phyloP scores from a whole-genome alignment of 768 basidiomycete genomes.

The Fistulinella prunicolor region DNA sequence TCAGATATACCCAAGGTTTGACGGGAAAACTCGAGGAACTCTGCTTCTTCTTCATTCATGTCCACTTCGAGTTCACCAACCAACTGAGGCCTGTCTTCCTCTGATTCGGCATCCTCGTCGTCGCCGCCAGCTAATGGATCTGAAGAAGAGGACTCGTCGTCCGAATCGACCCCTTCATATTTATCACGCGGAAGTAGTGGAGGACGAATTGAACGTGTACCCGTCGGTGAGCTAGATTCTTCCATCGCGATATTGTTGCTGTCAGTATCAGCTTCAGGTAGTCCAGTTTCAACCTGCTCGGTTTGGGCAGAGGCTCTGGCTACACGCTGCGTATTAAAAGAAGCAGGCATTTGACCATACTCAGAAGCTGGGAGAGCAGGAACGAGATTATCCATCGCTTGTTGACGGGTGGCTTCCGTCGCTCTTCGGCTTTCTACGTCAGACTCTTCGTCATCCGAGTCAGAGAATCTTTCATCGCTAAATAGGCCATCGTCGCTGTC shows the following conservation, averaged over 20 bases:
- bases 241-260: slow-evolving; percentile 3
- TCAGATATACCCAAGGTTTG: slow-evolving; percentile 87
- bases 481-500: slow-evolving; percentile 33
- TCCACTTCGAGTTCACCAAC: slow-evolving; percentile 84
- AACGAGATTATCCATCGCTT: slow-evolving; percentile 78
- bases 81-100: slow-evolving; percentile 80
- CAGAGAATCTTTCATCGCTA: slow-evolving; percentile 42
- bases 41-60: slow-evolving; percentile 91
- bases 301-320: slow-evolving; percentile 44
- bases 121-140: slow-evolving; percentile 38
- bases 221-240: slow-evolving; percentile 17
- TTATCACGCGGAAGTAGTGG: slow-evolving; percentile 79
- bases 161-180: slow-evolving; percentile 92
- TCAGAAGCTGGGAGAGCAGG: slow-evolving; percentile 75
- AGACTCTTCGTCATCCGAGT: slow-evolving; percentile 44
- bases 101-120: slow-evolving; percentile 56
- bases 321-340: slow-evolving; percentile 71
- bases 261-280: slow-evolving; percentile 4
- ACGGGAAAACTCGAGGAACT: slow-evolving; percentile 92
- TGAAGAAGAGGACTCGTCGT: slow-evolving; percentile 79
- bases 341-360: slow-evolving; percentile 84
- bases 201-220: slow-evolving; percentile 54
- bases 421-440: slow-evolving; percentile 29
- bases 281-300: slow-evolving; percentile 36
- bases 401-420: slow-evolving; percentile 45